Conservation (phyloP, 2,329 filamentous ascomycete genomes). For the Ophiosphaerella narmari region DNA sequence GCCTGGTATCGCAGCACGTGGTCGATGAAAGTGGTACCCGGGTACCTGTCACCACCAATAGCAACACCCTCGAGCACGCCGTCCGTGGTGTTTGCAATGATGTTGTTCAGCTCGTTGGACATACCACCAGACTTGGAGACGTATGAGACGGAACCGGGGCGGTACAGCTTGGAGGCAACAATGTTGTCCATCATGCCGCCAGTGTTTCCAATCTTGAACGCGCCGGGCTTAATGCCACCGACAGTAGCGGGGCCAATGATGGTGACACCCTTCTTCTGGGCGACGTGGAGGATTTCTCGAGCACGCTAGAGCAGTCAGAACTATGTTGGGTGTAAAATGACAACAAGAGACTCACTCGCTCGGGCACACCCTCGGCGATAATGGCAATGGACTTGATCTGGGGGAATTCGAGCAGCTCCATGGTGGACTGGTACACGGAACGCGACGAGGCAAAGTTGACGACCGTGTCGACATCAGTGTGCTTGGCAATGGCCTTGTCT, state of each 20-base stretch:
- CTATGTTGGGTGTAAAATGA: not conserved
- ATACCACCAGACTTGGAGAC: constrained; percentile 99
- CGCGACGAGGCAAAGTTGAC: constrained; percentile 99
- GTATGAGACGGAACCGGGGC: constrained; percentile 97
- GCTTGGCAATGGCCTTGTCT: constrained; percentile 91
- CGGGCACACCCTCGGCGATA: constrained; percentile 98
- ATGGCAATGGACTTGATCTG: constrained; percentile 99
- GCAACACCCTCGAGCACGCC: constrained; percentile 99
- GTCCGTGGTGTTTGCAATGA: constrained; percentile 92
- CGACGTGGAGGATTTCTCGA: constrained; percentile 95
- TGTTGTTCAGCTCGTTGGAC: constrained; percentile 99
- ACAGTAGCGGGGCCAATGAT: constrained; percentile 99
- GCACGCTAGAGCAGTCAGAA: constrained; percentile 67
- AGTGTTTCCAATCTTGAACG: constrained; percentile 99
- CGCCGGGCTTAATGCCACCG: constrained; percentile 98
- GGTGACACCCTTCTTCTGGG: constrained; percentile 97
- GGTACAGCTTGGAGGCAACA: constrained; percentile 99
- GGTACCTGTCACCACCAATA: constrained; percentile 98
- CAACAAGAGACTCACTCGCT: constrained; percentile 72
- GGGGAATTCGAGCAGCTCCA: constrained; percentile 96
- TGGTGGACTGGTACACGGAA: constrained; percentile 96
- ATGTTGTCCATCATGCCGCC: constrained; percentile 99
- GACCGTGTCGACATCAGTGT: constrained; percentile 93
- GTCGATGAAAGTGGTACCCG: constrained; percentile 98
- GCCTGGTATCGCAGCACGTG: constrained; percentile 95